Base-by-base conservation (phyloP, 768 basidiomycete species). In the Rhodosporidiobolus odoratus region DNA sequence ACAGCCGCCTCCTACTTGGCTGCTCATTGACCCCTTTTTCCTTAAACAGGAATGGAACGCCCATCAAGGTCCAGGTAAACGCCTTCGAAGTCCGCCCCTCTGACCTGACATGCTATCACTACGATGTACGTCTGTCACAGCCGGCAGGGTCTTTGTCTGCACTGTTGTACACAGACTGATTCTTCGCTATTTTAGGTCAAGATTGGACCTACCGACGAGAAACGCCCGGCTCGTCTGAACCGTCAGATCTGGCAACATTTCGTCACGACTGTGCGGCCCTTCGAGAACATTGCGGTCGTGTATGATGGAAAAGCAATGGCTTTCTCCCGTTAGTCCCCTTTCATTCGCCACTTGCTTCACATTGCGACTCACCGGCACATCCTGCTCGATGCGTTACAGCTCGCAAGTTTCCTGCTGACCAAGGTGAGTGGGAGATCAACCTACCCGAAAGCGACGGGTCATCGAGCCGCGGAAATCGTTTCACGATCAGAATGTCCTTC, bases 61-160 rank as follows among this genome's bases (percentile, higher is more conserved):
- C 34, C 15, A 35, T 66, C 64, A 19, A 13, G n/a, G 45, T 52
- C 16, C 41, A 32, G 30, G 37, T 59, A 41, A 65, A 65, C 53
- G 59, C 64, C 0, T 65, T 62, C 52, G 25, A 56, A 12, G 25
- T 70, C 35, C 3, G 4, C 6, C n/a, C 59, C 9, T 34, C 59
- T n/a, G 52, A 60, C 37, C 35, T 41, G 43, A 50, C 30, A 16
- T 16, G 34, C 27, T 66, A 62, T 47, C 63, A 70, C 30, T 65
- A 62, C 69, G 69, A 70, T n/a, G 64, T 70, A 27, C 41, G 68
- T 56, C 27, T 23, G 27, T 16, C 23, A 12, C n/a, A n/a, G n/a
- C n/a, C n/a, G n/a, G n/a, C n/a, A n/a, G n/a, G n/a, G n/a, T n/a
- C 32, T 45, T 34, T 16, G 3, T 56, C 54, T 25, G 9, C 32